Conservation (phyloP, 305 asterid species). For the Fraxinus latifolia region DNA sequence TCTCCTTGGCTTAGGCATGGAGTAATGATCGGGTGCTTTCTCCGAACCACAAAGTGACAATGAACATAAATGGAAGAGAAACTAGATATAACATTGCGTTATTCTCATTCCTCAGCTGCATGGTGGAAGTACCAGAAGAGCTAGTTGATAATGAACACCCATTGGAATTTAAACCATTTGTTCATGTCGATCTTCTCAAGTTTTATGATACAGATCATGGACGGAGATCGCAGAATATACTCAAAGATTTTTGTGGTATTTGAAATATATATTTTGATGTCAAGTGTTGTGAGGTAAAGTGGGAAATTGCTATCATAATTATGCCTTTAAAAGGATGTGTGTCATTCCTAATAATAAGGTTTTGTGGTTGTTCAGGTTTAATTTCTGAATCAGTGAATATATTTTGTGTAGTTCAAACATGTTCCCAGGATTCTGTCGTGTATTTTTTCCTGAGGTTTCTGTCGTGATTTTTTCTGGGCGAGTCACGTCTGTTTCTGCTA, state of each 20-base stretch:
- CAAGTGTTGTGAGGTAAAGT: background rate
- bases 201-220: constrained; percentile 41
- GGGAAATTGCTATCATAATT: background rate
- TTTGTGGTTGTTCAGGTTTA: background rate
- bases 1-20: constrained; percentile 39
- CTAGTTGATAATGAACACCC: constrained; percentile 54
- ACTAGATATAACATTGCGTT: constrained; percentile 41
- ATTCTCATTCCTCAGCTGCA: constrained; percentile 45
- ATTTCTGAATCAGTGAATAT: background rate
- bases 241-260: constrained; percentile 53
- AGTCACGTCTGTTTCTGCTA: background rate
- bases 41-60: constrained; percentile 45
- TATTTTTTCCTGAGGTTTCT: too few relatives aligned
- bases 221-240: constrained; percentile 44
- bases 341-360: background rate
- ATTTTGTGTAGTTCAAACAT: background rate
- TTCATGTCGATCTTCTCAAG: constrained; percentile 40
- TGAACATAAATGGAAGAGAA: constrained; percentile 37
- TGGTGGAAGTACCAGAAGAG: constrained; percentile 45
- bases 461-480: too few relatives aligned
- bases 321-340: background rate
- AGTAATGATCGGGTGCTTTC: constrained; percentile 47
- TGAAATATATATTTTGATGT: constrained; percentile 13
- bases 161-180: constrained; percentile 50
- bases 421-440: background rate